Evolutionary conservation across 805 yeast species (phyloP).

Genomic region (Hanseniaspora jakobsenii): DNA sequence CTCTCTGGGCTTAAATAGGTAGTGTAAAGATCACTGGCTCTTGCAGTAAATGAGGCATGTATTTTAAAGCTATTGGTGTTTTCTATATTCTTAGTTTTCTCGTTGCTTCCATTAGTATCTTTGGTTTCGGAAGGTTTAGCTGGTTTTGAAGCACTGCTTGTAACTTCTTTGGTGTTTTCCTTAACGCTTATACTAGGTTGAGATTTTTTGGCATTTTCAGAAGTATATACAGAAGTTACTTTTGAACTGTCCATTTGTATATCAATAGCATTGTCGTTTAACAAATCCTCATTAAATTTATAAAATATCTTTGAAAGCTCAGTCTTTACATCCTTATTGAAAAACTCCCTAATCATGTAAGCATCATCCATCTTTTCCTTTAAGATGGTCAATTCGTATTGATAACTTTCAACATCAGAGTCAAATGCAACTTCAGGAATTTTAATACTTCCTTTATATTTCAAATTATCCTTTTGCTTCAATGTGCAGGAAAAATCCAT

Average conservation of each 20-base stretch:
- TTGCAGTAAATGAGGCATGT: slow-evolving; percentile 70
- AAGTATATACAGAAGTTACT: slow-evolving; percentile 45
- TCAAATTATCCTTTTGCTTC: slow-evolving; percentile 26
- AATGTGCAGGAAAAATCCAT: slow-evolving; percentile 44
- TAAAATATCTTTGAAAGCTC: slow-evolving; percentile 46
- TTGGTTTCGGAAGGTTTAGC: too few relatives aligned
- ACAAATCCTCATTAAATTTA: slow-evolving; percentile 66
- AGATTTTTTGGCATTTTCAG: slow-evolving; percentile 30
- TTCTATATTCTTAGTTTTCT: slow-evolving; percentile 40
- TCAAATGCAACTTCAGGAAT: slow-evolving; percentile 93
- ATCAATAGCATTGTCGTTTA: slow-evolving; percentile 65
- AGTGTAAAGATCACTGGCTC: slow-evolving; percentile 72
- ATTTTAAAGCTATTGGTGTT: slow-evolving; percentile 72
- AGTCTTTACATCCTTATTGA: slow-evolving; percentile 33
- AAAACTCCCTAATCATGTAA: slow-evolving; percentile 32
- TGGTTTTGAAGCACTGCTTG: background rate
- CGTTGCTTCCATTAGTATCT: too few relatives aligned
- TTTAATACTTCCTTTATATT: slow-evolving; percentile 57
- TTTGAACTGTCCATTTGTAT: slow-evolving; percentile 71
- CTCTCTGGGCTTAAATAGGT: slow-evolving; percentile 67
- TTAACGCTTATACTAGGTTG: background rate
- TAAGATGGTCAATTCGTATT: slow-evolving; percentile 62
- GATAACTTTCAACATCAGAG: slow-evolving; percentile 72
- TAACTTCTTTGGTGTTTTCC: slow-evolving; percentile 15
- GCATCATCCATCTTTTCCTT: slow-evolving; percentile 37